phyloP scores from a whole-genome alignment of 192 early-diverging fungal genomes.

The Tieghemiomyces parasiticus region DNA sequence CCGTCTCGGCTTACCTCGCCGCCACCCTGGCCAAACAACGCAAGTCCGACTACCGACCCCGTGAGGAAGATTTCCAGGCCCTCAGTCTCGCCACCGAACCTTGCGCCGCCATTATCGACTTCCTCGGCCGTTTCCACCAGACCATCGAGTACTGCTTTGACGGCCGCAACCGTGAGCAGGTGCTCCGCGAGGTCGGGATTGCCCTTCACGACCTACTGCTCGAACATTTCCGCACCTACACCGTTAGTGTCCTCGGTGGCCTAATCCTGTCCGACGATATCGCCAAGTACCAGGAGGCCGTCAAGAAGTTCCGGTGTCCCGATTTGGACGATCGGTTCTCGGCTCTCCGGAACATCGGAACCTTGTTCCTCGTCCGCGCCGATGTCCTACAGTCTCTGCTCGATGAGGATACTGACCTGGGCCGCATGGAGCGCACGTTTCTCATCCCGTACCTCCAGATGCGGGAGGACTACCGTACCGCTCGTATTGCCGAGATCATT shows the following conservation, averaged over 20 bases:
- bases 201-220: conserved; percentile 70
- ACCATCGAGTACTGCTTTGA: conserved; percentile 45
- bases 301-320: conserved; percentile 58
- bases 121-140: conserved; percentile 45
- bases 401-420: conserved; percentile 60
- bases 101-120: conserved; percentile 66
- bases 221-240: conserved; percentile 86
- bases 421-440: conserved; percentile 57
- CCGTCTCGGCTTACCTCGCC: conserved; percentile 53
- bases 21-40: conserved; percentile 61
- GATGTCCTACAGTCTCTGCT: conserved; percentile 79
- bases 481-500: conserved; percentile 38
- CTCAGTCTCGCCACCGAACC: conserved; percentile 62
- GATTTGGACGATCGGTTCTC: conserved; percentile 72
- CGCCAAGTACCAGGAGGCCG: conserved; percentile 79
- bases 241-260: conserved; percentile 72
- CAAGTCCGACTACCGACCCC: conserved; percentile 79
- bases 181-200: conserved; percentile 65
- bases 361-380: conserved; percentile 83
- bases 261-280: conserved; percentile 86
- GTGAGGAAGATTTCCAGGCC: conserved; percentile 66
- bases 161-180: conserved; percentile 58
- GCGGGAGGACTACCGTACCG: conserved; percentile 70
- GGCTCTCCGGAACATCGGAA: conserved; percentile 81
- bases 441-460: conserved; percentile 79